Evolutionary conservation across 2,329 filamentous ascomycete genomes (phyloP).

Genomic region (Thielaviopsis cerberus): DNA sequence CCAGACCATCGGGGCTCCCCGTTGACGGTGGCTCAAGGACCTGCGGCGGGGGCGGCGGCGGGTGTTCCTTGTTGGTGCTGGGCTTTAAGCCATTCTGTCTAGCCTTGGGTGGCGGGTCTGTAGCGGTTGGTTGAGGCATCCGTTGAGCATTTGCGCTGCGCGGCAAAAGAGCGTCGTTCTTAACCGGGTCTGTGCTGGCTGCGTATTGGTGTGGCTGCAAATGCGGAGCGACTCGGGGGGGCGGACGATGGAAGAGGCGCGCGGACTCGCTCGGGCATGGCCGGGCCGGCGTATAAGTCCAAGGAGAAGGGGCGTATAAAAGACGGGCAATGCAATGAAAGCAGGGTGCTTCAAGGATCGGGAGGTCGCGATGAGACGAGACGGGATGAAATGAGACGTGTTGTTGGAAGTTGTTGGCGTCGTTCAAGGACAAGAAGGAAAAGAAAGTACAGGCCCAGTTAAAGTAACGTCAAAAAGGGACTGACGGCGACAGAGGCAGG

Average conservation of each 20-base stretch:
- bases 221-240: not conserved
- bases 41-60: conserved; percentile 41
- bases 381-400: not conserved
- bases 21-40: conserved; percentile 45
- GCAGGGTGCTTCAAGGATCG: not conserved
- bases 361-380: not conserved
- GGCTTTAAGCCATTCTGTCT: conserved; percentile 30
- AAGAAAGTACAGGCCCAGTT: not conserved
- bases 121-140: conserved; percentile 23
- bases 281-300: not conserved
- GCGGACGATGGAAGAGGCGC: conserved; percentile 7
- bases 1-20: conserved; percentile 50
- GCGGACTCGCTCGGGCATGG: conserved; percentile 10
- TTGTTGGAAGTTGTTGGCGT: not conserved
- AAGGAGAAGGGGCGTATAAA: not conserved
- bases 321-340: not conserved
- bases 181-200: conserved; percentile 18
- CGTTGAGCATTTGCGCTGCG: conserved; percentile 45
- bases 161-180: conserved; percentile 46
- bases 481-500: not conserved
- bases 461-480: not conserved
- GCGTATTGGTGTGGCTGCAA: not conserved
- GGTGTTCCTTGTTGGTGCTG: conserved; percentile 46
- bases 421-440: not conserved
- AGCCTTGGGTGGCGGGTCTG: conserved; percentile 33